Evolutionary conservation across 441 rosid genomes (phyloP).

Genomic region (Geranium incanum): DNA sequence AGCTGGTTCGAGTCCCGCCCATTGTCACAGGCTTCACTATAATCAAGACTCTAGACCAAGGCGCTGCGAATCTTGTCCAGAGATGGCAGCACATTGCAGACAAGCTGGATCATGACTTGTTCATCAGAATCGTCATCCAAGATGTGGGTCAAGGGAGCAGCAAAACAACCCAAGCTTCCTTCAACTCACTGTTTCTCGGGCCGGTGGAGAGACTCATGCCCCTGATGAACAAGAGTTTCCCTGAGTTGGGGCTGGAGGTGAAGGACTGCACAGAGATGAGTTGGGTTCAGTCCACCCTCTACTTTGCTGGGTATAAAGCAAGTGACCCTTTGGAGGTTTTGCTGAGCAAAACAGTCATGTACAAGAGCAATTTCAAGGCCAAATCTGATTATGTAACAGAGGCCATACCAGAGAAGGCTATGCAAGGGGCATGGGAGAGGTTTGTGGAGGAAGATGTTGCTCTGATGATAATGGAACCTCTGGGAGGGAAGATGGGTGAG

Average conservation of each 20-base stretch:
- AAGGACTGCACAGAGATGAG: slow-evolving; percentile 46
- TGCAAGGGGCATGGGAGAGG: slow-evolving; percentile 32
- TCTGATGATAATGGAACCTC: slow-evolving; percentile 34
- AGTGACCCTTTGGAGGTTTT: slow-evolving; percentile 30
- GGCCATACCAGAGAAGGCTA: slow-evolving; percentile 34
- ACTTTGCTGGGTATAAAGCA: slow-evolving; percentile 28
- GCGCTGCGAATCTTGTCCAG: slow-evolving; percentile 43
- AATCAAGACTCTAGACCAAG: slow-evolving; percentile 30
- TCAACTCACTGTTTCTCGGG: slow-evolving; percentile 53
- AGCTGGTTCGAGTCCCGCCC: slow-evolving; percentile 49
- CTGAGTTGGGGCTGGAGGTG: slow-evolving; percentile 37
- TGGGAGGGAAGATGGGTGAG: slow-evolving; percentile 31
- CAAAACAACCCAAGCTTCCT: slow-evolving; percentile 31
- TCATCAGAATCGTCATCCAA: slow-evolving; percentile 38
- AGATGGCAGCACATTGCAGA: slow-evolving; percentile 50
- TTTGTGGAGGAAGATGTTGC: slow-evolving; percentile 32
- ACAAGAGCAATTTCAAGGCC: slow-evolving; percentile 36
- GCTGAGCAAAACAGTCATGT: slow-evolving; percentile 28
- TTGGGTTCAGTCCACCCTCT: slow-evolving; percentile 37
- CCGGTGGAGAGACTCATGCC: slow-evolving; percentile 30
- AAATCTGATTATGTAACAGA: slow-evolving; percentile 42
- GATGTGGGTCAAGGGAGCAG: slow-evolving; percentile 17
- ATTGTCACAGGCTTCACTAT: slow-evolving; percentile 43
- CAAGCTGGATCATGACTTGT: slow-evolving; percentile 38
- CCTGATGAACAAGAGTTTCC: slow-evolving; percentile 41